Base-by-base conservation (phyloP, 176 grass and related monocot species). In the Thalia dealbata region DNA sequence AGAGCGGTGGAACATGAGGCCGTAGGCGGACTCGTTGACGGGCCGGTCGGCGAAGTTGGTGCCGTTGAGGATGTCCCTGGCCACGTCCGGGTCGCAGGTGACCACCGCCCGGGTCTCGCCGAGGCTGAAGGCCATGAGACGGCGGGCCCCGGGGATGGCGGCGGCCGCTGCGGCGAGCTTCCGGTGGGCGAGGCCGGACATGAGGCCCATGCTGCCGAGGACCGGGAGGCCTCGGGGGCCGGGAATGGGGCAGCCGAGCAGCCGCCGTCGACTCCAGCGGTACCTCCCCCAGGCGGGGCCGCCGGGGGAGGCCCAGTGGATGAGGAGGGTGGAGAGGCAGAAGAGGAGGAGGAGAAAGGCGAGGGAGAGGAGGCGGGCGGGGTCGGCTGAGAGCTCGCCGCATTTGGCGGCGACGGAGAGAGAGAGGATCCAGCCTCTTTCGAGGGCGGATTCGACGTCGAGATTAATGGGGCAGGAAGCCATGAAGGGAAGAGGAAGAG, bases 201-300 rank as follows among this genome's bases (percentile, higher is more conserved):
- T 91, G 55, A 96, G 82, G 3, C 1, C 5, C 77, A 96, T 86
- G 78, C 91, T 88, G 1, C 91, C 91, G 48, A 96, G 0, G 50
- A 96, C 35, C 0, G 85, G 91, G 48, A 88, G 63, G 0, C 91
- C 91, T 0, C 85, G 75, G 0, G 91, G 91, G 1, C 91, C 91
- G 0, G 82, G 85, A 61, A 96, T 88, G 50, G 71, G 45, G 56
- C 43, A 25, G 74, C 51, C 51, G 55, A 71, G 15, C 3, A 10
- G 29, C 1, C 59, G 61, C 14, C 14, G 24, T 38, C 29, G 65
- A 5, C 71, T 81, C 88, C 85, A 84, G 75, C 88, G 27, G 60
- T 96, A 96, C 78, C 71, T 55, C 0, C 91, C 91, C 91, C 91
- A 96, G 22, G 91, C 87, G 0, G 91, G 82, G 2, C 91, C 91